Base-by-base conservation (phyloP, 306 rosid species). In the Spatholobus suberectus region DNA sequence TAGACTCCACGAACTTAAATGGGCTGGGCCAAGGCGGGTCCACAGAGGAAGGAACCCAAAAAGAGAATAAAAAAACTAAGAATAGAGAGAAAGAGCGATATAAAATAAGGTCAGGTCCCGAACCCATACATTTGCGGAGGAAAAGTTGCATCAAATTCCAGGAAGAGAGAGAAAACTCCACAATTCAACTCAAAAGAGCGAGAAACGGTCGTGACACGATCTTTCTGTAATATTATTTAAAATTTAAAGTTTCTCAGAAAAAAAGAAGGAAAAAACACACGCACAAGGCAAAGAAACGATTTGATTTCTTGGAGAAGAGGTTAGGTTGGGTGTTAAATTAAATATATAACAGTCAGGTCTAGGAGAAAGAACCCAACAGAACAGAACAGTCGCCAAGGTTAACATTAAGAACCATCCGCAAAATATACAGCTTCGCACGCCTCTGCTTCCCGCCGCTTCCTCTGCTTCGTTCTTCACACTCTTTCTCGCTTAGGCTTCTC, bases 131-230 rank as follows among this genome's bases (percentile, higher is more conserved):
- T 70, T 62, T 75, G 72, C 70, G 86, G 87, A 73, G 81, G 38
- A 65, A 24, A 29, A 61, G 79, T 12, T 71, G 46, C 65, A 2
- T 12, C 35, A 46, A 13, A 59, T 78, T 75, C 79, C n/a, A 80
- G 79, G 78, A 41, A 32, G 84, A 49, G 49, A 54, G 18, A 61
- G 75, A 76, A 21, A 43, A 34, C 57, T 55, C 55, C 5, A 41
- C 5, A 41, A 67, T 13, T 44, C 55, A 80, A 70, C 70, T 54
- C 29, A 40, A 65, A 54, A 21, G 32, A 44, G 9, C 8, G 37
- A 85, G 75, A 78, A 88, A 88, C 91, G 94, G 89, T 84, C 70
- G 55, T 88, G 32, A 1, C n/a, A n/a, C n/a, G n/a, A 59, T 59
- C 9, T 26, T 59, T 26, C 35, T 23, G 35, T 58, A 55, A 8